Percentiles rank a stretch among this genome's conserved stretches.
Evolutionary conservation across 306 rosid species (phyloP).

Genomic region (Canavalia ensiformis): DNA sequence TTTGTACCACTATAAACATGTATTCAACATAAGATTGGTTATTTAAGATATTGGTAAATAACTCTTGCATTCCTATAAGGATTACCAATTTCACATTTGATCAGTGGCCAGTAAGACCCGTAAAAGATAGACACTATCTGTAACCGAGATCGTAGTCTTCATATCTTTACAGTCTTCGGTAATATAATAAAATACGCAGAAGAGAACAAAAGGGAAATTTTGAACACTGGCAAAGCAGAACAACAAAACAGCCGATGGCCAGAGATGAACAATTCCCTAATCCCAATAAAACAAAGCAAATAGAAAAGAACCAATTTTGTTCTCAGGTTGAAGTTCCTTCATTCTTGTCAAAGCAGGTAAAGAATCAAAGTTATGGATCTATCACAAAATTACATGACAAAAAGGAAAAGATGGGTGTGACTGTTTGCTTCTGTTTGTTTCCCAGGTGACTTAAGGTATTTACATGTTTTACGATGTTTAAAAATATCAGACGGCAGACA

Average conservation of each 20-base stretch:
- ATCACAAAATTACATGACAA: neutral
- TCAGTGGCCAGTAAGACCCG: slow-evolving; percentile 12
- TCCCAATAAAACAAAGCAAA: slow-evolving; percentile 6
- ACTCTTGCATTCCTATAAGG: neutral
- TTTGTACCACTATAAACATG: neutral
- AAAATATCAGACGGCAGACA: slow-evolving; percentile 10
- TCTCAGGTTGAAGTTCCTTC: slow-evolving; percentile 5
- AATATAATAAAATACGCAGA: neutral
- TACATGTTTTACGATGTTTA: neutral
- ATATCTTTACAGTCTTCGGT: slow-evolving; percentile 19
- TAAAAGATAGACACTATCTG: neutral
- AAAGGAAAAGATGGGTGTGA: neutral
- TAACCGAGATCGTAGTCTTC: slow-evolving; percentile 21
- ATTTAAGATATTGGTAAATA: neutral
- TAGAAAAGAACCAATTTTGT: slow-evolving; percentile 7
- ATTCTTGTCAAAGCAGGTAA: neutral
- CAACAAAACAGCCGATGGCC: slow-evolving; percentile 25
- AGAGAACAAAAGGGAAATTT: neutral
- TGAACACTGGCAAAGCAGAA: slow-evolving; percentile 8
- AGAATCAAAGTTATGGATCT: slow-evolving; percentile 18
- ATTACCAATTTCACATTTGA: slow-evolving; percentile 2
- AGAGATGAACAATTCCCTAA: slow-evolving; percentile 2
- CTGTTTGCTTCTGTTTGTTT: slow-evolving; percentile 33
- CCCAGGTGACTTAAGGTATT: slow-evolving; percentile 20
- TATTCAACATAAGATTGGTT: neutral